Conservation (phyloP, 2,329 filamentous ascomycete genomes). For the Neonectria hederae region DNA sequence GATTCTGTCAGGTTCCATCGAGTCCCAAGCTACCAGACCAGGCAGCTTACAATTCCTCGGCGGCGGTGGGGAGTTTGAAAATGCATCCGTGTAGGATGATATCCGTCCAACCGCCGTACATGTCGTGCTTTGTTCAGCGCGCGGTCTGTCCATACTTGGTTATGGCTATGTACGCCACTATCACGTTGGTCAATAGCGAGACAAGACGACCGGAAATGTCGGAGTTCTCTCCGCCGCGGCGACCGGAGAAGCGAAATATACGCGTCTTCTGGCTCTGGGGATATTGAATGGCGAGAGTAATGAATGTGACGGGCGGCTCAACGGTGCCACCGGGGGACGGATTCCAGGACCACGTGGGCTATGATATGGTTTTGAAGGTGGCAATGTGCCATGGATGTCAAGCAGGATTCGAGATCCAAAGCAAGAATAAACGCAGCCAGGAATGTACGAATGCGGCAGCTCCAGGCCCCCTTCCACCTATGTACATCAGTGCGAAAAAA, state of each 20-base stretch:
- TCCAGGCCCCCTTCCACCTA: conserved; percentile 1
- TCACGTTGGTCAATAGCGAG: neutral
- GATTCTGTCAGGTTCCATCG: no score
- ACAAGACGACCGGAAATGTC: conserved; percentile 4
- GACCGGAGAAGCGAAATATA: conserved; percentile 1
- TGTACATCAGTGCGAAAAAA: no score
- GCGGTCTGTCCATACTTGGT: no score
- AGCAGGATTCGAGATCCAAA: neutral
- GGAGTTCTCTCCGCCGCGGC: conserved; percentile 14
- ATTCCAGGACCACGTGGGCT: conserved; percentile 2
- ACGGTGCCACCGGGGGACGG: neutral
- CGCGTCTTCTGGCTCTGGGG: neutral
- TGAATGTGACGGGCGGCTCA: neutral
- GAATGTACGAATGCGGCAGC: neutral
- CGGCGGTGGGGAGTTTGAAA: no score
- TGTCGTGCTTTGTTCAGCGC: no score
- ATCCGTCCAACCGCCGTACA: no score
- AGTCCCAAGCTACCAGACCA: no score
- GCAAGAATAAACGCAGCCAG: neutral
- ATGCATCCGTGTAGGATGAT: no score
- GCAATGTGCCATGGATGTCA: neutral
- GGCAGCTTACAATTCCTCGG: no score
- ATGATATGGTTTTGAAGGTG: neutral
- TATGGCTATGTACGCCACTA: no score
- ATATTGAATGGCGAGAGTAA: neutral